phyloP scores from a whole-genome alignment of 1,284 basidiomycete species.

The Ganoderma meredithae region DNA sequence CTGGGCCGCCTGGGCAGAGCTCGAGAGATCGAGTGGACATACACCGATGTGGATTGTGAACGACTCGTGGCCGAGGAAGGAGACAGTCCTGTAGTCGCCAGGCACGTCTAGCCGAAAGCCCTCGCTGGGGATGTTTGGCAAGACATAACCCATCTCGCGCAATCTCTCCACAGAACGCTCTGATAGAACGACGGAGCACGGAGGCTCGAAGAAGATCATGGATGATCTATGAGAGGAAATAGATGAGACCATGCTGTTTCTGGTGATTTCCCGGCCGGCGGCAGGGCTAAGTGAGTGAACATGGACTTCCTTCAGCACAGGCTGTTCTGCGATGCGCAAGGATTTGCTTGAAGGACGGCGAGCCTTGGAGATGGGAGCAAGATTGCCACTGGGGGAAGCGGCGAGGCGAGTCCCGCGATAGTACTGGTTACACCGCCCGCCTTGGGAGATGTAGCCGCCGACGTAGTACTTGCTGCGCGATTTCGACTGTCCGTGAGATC shows the following conservation, averaged over 20 bases:
- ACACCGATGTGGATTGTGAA: conserved; percentile 30
- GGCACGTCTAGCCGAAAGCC: conserved; percentile 23
- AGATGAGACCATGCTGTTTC: background rate
- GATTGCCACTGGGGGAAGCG: background rate
- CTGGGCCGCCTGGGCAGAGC: conserved; percentile 16
- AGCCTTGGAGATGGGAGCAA: background rate
- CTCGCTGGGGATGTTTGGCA: conserved; percentile 18
- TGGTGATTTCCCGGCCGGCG: background rate
- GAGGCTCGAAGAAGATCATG: conserved; percentile 29
- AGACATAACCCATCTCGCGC: conserved; percentile 17
- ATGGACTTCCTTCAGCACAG: conserved; percentile 13
- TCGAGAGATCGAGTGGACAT: conserved; percentile 22
- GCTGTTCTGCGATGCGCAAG: background rate
- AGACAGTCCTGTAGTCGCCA: conserved; percentile 22
- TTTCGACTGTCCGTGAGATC: conserved; percentile 10
- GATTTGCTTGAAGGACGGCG: background rate
- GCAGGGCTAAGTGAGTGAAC: conserved; percentile 14
- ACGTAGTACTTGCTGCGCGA: conserved; percentile 17
- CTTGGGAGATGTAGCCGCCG: conserved; percentile 27
- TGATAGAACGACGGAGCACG: conserved; percentile 25
- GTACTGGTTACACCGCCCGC: conserved; percentile 23
- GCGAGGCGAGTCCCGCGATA: conserved; percentile 24
- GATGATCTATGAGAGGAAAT: conserved; percentile 5
- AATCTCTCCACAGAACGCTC: conserved; percentile 5
- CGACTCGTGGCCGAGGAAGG: conserved; percentile 25